These are phyloP conservation scores for Torulaspora microellipsoides DNA, from an alignment of 805 yeast species.

Conservation along the genomic window DNA sequence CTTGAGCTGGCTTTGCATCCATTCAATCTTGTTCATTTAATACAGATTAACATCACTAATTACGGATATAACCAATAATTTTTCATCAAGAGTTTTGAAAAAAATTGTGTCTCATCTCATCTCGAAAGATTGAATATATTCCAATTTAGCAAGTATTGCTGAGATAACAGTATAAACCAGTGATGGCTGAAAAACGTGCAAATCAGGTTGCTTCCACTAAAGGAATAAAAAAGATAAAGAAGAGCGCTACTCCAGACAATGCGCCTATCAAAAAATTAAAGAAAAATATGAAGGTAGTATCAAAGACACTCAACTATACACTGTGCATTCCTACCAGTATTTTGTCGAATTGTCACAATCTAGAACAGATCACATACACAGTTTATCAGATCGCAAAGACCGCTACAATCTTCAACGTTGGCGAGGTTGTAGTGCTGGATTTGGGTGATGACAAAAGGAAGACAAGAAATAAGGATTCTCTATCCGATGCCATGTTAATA, in stretches of 20 bases:
- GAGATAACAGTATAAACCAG: too few species aligned
- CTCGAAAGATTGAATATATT: slow-evolving; percentile 9
- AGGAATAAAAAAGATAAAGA: background rate
- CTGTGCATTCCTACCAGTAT: slow-evolving; percentile 72
- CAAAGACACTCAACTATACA: slow-evolving; percentile 40
- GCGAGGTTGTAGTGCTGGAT: slow-evolving; percentile 70
- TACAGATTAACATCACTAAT: too few species aligned
- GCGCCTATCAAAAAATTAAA: slow-evolving; percentile 11
- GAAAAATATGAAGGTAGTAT: slow-evolving; percentile 16
- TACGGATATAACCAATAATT: too few species aligned
- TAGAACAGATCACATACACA: slow-evolving; percentile 68
- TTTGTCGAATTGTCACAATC: slow-evolving; percentile 55
- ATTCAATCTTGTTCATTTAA: too few species aligned
- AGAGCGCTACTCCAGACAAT: background rate
- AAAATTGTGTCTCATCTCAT: slow-evolving; percentile 1
- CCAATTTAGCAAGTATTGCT: background rate
- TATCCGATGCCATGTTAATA: slow-evolving; percentile 45
- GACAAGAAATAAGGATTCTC: slow-evolving; percentile 14
- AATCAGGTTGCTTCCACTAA: background rate
- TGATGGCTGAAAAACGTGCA: slow-evolving; percentile 5
- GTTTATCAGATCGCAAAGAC: slow-evolving; percentile 78
- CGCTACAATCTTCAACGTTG: slow-evolving; percentile 62
- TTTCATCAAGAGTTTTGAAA: too few species aligned
- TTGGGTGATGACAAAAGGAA: slow-evolving; percentile 34
- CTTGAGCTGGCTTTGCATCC: too few species aligned